Conservation (phyloP, 148 eudicot species). For the Vaccinium macrocarpon region DNA sequence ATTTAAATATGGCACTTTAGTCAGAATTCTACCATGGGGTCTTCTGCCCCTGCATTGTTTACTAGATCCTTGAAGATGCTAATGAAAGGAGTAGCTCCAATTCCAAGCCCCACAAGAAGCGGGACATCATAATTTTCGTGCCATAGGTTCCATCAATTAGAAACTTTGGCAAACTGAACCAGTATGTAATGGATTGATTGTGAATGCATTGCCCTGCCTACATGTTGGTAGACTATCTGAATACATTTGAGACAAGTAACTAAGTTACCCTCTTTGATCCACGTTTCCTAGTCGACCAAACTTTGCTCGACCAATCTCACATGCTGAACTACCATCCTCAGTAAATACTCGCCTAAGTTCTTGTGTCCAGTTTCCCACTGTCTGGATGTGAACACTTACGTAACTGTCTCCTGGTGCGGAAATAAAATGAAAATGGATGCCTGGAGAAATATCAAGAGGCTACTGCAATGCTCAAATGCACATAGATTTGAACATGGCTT, state of each 20-base stretch:
- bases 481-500: background rate
- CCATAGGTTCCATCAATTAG: constrained; percentile 96
- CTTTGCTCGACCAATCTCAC: constrained; percentile 67
- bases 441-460: constrained; percentile 35
- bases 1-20: background rate
- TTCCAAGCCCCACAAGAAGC: constrained; percentile 94
- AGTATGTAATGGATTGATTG: background rate
- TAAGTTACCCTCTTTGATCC: constrained; percentile 59
- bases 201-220: background rate
- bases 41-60: constrained; percentile 57
- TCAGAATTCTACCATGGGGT: constrained; percentile 40
- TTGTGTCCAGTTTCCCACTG: constrained; percentile 89
- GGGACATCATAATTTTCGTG: constrained; percentile 83
- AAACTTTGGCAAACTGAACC: constrained; percentile 68
- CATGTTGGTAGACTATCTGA: background rate
- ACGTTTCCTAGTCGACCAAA: constrained; percentile 46
- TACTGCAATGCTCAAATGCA: constrained; percentile 11
- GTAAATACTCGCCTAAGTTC: constrained; percentile 71
- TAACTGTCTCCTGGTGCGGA: constrained; percentile 91
- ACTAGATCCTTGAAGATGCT: constrained; percentile 84
- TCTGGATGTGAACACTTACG: constrained; percentile 83
- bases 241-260: background rate
- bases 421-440: constrained; percentile 96
- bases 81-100: constrained; percentile 96
- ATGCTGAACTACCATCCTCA: constrained; percentile 50